Percentiles rank a stretch among this genome's conserved stretches.
Evolutionary conservation across 495 filamentous ascomycete genomes (phyloP).

Genomic region (Niebla homalea): DNA sequence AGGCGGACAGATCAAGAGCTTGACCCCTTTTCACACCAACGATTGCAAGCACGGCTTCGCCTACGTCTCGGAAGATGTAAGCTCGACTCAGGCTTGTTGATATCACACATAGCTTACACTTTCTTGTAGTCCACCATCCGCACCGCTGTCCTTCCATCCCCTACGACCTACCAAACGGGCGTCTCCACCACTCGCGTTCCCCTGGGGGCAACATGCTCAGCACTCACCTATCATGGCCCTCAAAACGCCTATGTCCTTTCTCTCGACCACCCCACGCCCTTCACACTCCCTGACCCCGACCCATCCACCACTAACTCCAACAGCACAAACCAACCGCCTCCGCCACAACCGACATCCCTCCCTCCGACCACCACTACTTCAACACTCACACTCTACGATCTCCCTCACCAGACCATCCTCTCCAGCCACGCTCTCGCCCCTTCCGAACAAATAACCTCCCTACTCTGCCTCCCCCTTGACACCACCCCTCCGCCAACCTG

Average conservation of each 20-base stretch:
- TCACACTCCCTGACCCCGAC: constrained; percentile 73
- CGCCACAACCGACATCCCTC: constrained; percentile 40
- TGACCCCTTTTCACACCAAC: constrained; percentile 58
- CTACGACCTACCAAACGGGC: constrained; percentile 54
- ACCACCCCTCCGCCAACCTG: constrained; percentile 34
- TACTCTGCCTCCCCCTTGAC: constrained; percentile 76
- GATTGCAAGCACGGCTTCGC: constrained; percentile 71
- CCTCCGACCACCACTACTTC: constrained; percentile 65
- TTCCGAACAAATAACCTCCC: constrained; percentile 62
- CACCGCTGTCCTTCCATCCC: constrained; percentile 50
- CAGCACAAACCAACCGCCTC: neutral
- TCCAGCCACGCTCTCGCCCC: constrained; percentile 43
- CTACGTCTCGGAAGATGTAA: constrained; percentile 51
- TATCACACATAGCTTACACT: neutral
- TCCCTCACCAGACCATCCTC: neutral
- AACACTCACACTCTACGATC: constrained; percentile 13
- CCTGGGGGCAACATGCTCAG: constrained; percentile 56
- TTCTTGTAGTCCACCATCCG: constrained; percentile 41
- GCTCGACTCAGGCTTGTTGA: constrained; percentile 12
- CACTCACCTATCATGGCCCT: constrained; percentile 59
- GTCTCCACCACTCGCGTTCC: constrained; percentile 57
- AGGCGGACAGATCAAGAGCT: constrained; percentile 45
- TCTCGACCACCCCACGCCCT: constrained; percentile 50
- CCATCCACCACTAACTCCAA: constrained; percentile 38
- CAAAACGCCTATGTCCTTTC: constrained; percentile 65